These are phyloP conservation scores for maize (Zea mays) DNA, from an alignment of 176 grass and related monocot genomes.

Conservation along the genomic window Zm-B73-REFERENCE-NAM-5.0 NC_050096.1:264530001-264530500, in stretches of 20 bases:
- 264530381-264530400: conserved; percentile 69
- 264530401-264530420: conserved; percentile 94
- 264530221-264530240: conserved; percentile 87
- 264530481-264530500: conserved; percentile 93
- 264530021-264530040: too few species aligned
- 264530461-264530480: conserved; percentile 84
- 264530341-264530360: conserved; percentile 76
- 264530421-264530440: conserved; percentile 68
- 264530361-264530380: conserved; percentile 72
- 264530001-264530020: too few species aligned
- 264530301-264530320: conserved; percentile 68
- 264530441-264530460: conserved; percentile 76
- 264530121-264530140: conserved; percentile 10
- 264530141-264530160: conserved; percentile 11
- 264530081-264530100: conserved; percentile 55
- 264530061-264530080: too few species aligned
- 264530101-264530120: conserved; percentile 48
- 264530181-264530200: conserved; percentile 85
- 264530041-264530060: too few species aligned
- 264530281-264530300: conserved; percentile 81
- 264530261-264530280: conserved; percentile 80
- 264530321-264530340: conserved; percentile 85
- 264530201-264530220: conserved; percentile 72
- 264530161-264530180: conserved; percentile 61
- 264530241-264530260: conserved; percentile 60